phyloP scores from a whole-genome alignment of 345 rosid species.

The Salix exigua region DNA sequence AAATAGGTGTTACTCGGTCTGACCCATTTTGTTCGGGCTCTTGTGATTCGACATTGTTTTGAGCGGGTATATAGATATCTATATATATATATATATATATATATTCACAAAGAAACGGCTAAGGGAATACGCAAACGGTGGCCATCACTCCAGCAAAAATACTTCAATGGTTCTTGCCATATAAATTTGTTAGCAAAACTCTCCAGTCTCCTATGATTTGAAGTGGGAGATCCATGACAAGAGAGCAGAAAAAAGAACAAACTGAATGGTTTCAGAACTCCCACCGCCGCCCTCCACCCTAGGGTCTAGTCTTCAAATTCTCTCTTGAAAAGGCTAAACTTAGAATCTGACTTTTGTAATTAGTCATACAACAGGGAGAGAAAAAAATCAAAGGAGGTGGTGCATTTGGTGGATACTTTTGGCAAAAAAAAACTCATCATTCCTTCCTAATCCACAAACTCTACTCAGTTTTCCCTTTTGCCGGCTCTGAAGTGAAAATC shows the following conservation, averaged over 20 bases:
- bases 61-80: too few relatives aligned
- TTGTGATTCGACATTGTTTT: too few relatives aligned
- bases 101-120: neutral
- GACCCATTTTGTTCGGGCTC: too few relatives aligned
- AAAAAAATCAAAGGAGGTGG: neutral
- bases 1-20: too few relatives aligned
- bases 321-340: neutral
- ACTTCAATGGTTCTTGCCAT: neutral
- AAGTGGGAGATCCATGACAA: neutral
- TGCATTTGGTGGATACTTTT: too few relatives aligned
- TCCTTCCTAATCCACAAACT: neutral
- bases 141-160: neutral
- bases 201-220: neutral
- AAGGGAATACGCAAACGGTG: neutral
- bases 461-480: conserved; percentile 27
- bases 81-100: too few relatives aligned
- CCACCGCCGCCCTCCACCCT: neutral
- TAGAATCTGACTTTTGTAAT: neutral
- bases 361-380: neutral
- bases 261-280: neutral
- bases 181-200: neutral
- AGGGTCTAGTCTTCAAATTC: neutral
- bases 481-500: conserved; percentile 66
- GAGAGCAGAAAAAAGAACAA: neutral
- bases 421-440: neutral